Base-by-base conservation (phyloP, 768 basidiomycete species). In the Gloeostereum incarnatum region DNA sequence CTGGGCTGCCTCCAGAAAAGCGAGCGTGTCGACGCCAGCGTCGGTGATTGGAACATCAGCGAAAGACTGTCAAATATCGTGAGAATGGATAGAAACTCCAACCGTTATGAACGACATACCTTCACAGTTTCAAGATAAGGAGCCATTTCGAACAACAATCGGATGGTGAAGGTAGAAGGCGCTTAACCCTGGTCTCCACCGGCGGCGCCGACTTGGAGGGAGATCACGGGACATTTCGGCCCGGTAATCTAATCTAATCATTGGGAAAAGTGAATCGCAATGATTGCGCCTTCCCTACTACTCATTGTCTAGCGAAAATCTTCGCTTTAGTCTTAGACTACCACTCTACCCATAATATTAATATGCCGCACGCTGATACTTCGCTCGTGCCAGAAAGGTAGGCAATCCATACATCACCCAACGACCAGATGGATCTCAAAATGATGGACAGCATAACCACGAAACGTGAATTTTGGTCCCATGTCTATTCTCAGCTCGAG, bases 41-140 rank as follows among this genome's bases (percentile, higher is more conserved):
- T 89, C 80, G 39, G 82, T 87, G 47, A 89, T 70, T 21, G 82
- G 74, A 27, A 98, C 94, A 59, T 93, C 83, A 49, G 80, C 78
- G 57, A 91, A 99, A n/a, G 89, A 93, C 94, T 98, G 46, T 8
- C 6, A n/a, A 27, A 16, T 29, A 26, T 39, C 7, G 23, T 31
- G 19, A 20, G n/a, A 22, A 31, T 20, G 18, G 21, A 31, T 4
- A n/a, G 21, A 29, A 24, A 22, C 4, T 33, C 17, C n/a, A 20
- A 24, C 10, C 11, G 31, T 20, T n/a, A n/a, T n/a, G n/a, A n/a
- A n/a, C n/a, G n/a, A 33, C 66, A 47, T 45, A 75, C 84, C 62
- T 71, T 81, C 35, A 87, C 69, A 13, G 75, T 73, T 41, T 81
- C 69, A 41, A 87, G 69, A 57, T 83, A 88, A 13, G 85, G 81